phyloP scores from a whole-genome alignment of 495 filamentous ascomycete genomes.

The Podospora comata region DNA sequence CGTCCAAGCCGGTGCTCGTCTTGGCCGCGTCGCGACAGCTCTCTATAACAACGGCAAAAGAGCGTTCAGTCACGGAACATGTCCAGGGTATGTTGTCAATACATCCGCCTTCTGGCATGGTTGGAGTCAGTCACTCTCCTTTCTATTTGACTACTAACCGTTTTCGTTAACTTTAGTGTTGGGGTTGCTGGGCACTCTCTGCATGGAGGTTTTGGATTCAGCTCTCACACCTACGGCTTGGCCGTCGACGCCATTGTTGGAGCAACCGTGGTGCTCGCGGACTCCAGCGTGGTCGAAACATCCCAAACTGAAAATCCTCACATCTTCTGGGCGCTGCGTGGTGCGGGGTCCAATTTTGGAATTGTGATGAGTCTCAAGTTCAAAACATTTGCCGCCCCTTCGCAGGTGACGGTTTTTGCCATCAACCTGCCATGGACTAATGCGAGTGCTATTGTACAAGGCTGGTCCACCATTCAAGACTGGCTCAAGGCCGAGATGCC shows the following conservation, averaged over 20 bases:
- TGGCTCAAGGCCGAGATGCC: conserved; percentile 39
- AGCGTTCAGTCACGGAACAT: conserved; percentile 47
- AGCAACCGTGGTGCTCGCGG: conserved; percentile 44
- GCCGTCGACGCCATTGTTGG: conserved; percentile 45
- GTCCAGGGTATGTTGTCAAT: conserved; percentile 36
- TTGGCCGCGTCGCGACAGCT: conserved; percentile 41
- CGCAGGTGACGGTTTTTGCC: conserved; percentile 40
- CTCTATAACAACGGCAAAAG: conserved; percentile 41
- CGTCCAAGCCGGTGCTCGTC: conserved; percentile 38
- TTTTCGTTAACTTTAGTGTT: conserved; percentile 33
- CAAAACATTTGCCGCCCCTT: conserved; percentile 44
- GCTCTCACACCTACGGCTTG: conserved; percentile 44
- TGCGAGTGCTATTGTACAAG: conserved; percentile 31
- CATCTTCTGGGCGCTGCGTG: conserved; percentile 46
- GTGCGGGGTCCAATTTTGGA: conserved; percentile 44
- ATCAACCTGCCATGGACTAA: conserved; percentile 40
- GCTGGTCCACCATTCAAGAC: conserved; percentile 34
- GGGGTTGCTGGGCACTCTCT: conserved; percentile 45
- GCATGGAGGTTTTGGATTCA: conserved; percentile 47
- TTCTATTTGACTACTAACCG: not conserved
- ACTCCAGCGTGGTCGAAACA: conserved; percentile 37
- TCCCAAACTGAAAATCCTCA: conserved; percentile 43
- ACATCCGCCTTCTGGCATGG: too few relatives aligned
- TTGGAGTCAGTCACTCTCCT: too few relatives aligned
- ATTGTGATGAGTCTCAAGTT: conserved; percentile 42